Conservation (phyloP, 345 rosid species). For the Populus nigra region DNA sequence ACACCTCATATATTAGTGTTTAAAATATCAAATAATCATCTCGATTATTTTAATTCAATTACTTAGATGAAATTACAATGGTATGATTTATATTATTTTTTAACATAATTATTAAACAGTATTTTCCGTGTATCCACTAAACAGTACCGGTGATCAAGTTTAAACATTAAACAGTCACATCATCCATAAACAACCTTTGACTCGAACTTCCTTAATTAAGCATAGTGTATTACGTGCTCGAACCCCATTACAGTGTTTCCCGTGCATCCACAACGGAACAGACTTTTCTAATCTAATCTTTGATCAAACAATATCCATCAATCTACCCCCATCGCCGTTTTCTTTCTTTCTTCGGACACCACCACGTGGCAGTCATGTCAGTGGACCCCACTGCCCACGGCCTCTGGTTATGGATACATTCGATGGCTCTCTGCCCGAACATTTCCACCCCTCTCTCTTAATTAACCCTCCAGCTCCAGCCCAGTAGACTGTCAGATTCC, state of each 20-base stretch:
- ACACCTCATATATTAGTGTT: too few species aligned
- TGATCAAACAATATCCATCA: background rate
- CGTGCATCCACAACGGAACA: background rate
- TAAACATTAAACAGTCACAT: too few species aligned
- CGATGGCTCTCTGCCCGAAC: constrained; percentile 21
- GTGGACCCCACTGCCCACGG: constrained; percentile 39
- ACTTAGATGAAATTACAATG: too few species aligned
- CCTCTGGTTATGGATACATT: constrained; percentile 37
- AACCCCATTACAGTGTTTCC: background rate
- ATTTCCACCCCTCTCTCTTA: background rate
- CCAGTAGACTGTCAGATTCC: constrained; percentile 10
- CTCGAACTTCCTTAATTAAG: too few species aligned
- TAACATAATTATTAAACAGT: too few species aligned
- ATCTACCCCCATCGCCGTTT: constrained; percentile 15
- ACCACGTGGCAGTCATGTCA: constrained; percentile 67
- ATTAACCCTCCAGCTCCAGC: background rate
- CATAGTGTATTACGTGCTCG: background rate
- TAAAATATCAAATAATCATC: too few species aligned
- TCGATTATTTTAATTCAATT: too few species aligned
- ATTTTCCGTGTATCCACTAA: too few species aligned
- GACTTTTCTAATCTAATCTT: background rate
- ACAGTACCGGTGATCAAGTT: too few species aligned
- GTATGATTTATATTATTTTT: too few species aligned
- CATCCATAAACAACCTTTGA: too few species aligned
- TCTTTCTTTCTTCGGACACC: constrained; percentile 25